A percentile compares a stretch with the other conserved stretches of the same genome.
These are phyloP conservation scores for Paxillus rubicundulus DNA, from an alignment of 768 basidiomycete genomes.

Conservation along the genomic window DNA sequence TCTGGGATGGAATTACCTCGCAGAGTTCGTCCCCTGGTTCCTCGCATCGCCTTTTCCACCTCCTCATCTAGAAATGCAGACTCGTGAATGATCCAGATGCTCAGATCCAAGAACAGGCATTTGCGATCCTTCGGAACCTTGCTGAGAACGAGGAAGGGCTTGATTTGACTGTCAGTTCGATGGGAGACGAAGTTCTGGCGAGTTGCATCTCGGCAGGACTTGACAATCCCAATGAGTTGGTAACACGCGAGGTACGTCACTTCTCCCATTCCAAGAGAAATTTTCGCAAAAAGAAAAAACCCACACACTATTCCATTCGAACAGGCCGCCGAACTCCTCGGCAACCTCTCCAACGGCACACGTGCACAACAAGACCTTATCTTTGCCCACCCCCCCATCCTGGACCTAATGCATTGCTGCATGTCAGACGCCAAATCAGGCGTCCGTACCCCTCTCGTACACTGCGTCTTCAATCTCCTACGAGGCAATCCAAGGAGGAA, in stretches of 20 bases:
- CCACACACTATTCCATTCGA: background rate
- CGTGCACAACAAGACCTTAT: slow-evolving; percentile 50
- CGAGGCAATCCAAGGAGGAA: slow-evolving; percentile 36
- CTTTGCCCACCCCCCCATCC: slow-evolving; percentile 48
- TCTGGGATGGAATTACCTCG: slow-evolving; percentile 63
- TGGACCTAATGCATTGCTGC: slow-evolving; percentile 52
- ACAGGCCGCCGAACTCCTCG: slow-evolving; percentile 59
- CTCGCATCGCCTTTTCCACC: background rate
- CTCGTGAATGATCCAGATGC: slow-evolving; percentile 52
- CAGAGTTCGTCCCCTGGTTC: slow-evolving; percentile 41
- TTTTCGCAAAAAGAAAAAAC: background rate
- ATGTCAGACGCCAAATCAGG: slow-evolving; percentile 59
- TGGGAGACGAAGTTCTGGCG: slow-evolving; percentile 48
- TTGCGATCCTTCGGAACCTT: slow-evolving; percentile 65
- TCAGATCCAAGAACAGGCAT: slow-evolving; percentile 67
- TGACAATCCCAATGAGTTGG: slow-evolving; percentile 49
- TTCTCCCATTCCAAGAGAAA: background rate
- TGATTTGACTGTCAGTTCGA: slow-evolving; percentile 52
- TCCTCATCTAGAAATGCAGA: slow-evolving; percentile 33
- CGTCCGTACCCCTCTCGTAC: slow-evolving; percentile 58
- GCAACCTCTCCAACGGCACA: slow-evolving; percentile 66
- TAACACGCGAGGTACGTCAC: slow-evolving; percentile 48
- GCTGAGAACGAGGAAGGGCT: slow-evolving; percentile 66
- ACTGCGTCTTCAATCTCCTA: slow-evolving; percentile 58
- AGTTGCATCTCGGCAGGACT: slow-evolving; percentile 47